phyloP scores from a whole-genome alignment of 2,329 filamentous ascomycete genomes.

The Aspergillus japonicus region DNA sequence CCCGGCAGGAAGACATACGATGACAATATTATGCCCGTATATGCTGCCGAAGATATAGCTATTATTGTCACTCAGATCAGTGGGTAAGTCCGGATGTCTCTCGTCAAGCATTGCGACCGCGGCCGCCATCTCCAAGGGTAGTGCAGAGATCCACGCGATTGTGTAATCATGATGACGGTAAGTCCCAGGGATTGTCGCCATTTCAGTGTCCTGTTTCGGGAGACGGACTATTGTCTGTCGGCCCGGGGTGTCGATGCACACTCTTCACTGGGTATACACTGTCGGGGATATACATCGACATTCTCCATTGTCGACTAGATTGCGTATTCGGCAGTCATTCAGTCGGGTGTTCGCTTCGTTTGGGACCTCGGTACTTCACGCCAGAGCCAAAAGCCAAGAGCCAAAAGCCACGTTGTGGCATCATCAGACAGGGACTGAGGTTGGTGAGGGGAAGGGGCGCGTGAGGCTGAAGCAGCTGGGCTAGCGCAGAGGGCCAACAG shows the following conservation, averaged over 20 bases:
- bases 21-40: slow-evolving; percentile 5
- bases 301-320: not conserved
- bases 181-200: not conserved
- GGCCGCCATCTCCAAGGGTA: slow-evolving; percentile 12
- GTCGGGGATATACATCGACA: not conserved
- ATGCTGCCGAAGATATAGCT: slow-evolving; percentile 9
- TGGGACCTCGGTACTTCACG: no score
- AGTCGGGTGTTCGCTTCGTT: no score
- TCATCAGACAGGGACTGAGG: no score
- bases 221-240: not conserved
- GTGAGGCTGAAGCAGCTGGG: not conserved
- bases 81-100: not conserved
- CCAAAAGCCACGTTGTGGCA: no score
- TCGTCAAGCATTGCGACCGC: slow-evolving; percentile 10
- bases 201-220: not conserved
- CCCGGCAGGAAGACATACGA: slow-evolving; percentile 7
- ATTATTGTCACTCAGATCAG: not conserved
- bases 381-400: no score
- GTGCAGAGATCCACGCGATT: slow-evolving; percentile 16
- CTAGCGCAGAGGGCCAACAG: not conserved
- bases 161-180: slow-evolving; percentile 7
- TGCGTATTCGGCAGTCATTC: not conserved
- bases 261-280: not conserved
- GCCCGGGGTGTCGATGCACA: not conserved
- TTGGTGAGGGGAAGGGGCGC: not conserved